Conservation (phyloP, 768 basidiomycete genomes). For the Leucogyrophana mollusca region DNA sequence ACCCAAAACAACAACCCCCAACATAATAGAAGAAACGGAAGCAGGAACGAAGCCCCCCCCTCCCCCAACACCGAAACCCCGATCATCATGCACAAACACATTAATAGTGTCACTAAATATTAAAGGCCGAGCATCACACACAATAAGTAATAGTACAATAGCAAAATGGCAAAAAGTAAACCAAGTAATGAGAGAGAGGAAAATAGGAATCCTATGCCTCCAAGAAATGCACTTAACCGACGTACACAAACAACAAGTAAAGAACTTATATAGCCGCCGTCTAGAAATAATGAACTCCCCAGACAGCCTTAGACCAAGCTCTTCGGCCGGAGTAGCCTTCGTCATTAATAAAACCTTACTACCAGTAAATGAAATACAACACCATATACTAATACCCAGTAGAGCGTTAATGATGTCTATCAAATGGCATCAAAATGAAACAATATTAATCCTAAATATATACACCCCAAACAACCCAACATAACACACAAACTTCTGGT, state of each 20-base stretch:
- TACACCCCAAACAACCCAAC: conserved; percentile 33
- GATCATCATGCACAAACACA: too few species aligned
- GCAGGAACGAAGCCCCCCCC: too few species aligned
- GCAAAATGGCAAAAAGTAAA: conserved; percentile 11
- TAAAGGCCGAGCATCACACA: too few species aligned
- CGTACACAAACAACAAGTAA: not conserved
- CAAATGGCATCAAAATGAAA: conserved; percentile 15
- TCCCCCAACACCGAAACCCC: too few species aligned
- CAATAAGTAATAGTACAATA: too few species aligned
- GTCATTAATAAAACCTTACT: conserved; percentile 34
- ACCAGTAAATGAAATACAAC: conserved; percentile 5
- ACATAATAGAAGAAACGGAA: too few species aligned
- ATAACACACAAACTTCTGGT: conserved; percentile 32
- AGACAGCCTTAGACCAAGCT: not conserved
- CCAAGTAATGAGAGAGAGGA: conserved; percentile 18
- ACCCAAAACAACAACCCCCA: too few species aligned
- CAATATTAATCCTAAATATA: conserved; percentile 27
- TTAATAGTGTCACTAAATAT: too few species aligned
- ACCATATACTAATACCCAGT: conserved; percentile 21
- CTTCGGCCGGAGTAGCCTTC: conserved; percentile 28
- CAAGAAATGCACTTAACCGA: conserved; percentile 32
- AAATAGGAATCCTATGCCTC: conserved; percentile 26
- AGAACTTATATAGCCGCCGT: not conserved
- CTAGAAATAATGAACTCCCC: not conserved
- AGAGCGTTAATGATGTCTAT: conserved; percentile 19